Base-by-base conservation (phyloP, 2,329 filamentous ascomycete species). In the Fusarium mundagurra region DNA sequence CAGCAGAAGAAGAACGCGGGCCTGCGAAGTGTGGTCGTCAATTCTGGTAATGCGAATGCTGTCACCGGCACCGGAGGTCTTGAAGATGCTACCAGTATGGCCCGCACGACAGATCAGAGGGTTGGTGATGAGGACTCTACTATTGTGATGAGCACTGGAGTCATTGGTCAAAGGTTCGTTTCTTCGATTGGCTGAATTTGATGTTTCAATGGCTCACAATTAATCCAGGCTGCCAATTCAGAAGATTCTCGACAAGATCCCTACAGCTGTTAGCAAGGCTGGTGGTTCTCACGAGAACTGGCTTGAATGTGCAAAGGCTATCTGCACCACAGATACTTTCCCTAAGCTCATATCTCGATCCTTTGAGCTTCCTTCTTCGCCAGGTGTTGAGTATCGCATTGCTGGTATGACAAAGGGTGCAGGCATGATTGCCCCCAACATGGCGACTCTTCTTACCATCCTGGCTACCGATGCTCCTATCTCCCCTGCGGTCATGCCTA, bases 371-470 rank as follows among this genome's bases (percentile, higher is more conserved):
- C 95, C 96, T 8, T 95, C 93, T 4, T 93, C 93, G 8, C 91
- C 93, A 1, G 87, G 87, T 24, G 86, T 90, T 57, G 91, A 92
- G 81, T 99, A 98, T 85, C 89, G 90, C 77, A 92, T 99, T 57
- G 95, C 94, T 18, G 96, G 96, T 77, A 97, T 97, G 91, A 97
- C 96, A 79, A 99, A 99, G 86, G 96, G 96, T 65, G 96, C 96
- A 10, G 96, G 96, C 80, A 99, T 99, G 96, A 98, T 99, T 82
- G 95, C 98, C 81, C 96, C 96, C 54, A 98, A 99, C 86, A 98
- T 99, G 95, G 96, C 95, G 36, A 99, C 96, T 2, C 89, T 98
- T 39, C 91, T 99, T 41, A 95, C 94, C 61, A 93, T 98, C 70
- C 89, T 98, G 79, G 95, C 94, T 79, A 99, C 96, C 20, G 96